These are phyloP conservation scores for Verticillium isaacii DNA, from an alignment of 2,329 filamentous ascomycete genomes.

Conservation along the genomic window DNA sequence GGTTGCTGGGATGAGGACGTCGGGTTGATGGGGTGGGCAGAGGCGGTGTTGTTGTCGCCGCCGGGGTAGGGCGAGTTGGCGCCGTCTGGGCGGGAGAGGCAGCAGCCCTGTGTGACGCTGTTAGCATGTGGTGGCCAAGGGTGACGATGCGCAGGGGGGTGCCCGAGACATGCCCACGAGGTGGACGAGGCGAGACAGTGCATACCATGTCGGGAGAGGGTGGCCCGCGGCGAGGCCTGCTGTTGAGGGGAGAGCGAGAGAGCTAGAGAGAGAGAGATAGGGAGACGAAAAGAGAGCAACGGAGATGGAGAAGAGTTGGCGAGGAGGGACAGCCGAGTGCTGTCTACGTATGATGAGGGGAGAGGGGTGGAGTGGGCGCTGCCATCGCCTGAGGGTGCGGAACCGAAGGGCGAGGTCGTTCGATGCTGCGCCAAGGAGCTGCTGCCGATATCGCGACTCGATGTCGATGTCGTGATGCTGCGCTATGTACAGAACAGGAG, in stretches of 20 bases:
- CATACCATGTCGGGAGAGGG: not conserved
- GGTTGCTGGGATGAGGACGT: constrained; percentile 14
- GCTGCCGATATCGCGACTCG: not conserved
- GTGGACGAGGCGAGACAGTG: not conserved
- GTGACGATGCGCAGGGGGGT: not conserved
- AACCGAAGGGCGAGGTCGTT: not conserved
- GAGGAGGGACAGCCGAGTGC: not conserved
- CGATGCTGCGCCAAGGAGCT: not conserved
- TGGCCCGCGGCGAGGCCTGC: not conserved
- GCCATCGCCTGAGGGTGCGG: not conserved
- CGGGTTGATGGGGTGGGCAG: constrained; percentile 33
- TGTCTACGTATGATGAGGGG: not conserved
- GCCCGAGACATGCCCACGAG: not conserved
- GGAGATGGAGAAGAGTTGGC: not conserved
- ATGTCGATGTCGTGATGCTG: too few species aligned
- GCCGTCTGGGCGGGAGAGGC: constrained; percentile 47
- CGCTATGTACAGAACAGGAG: too few species aligned
- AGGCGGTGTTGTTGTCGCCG: constrained; percentile 42
- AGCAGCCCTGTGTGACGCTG: constrained; percentile 44
- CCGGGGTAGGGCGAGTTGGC: constrained; percentile 51
- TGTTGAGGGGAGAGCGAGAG: not conserved
- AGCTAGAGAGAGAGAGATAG: not conserved
- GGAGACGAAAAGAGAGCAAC: too few species aligned
- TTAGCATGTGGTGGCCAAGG: too few species aligned
- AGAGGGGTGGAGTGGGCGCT: not conserved